Conservation (phyloP, 2,329 filamentous ascomycete genomes). For the Pestalotiopsis sp. region DNA sequence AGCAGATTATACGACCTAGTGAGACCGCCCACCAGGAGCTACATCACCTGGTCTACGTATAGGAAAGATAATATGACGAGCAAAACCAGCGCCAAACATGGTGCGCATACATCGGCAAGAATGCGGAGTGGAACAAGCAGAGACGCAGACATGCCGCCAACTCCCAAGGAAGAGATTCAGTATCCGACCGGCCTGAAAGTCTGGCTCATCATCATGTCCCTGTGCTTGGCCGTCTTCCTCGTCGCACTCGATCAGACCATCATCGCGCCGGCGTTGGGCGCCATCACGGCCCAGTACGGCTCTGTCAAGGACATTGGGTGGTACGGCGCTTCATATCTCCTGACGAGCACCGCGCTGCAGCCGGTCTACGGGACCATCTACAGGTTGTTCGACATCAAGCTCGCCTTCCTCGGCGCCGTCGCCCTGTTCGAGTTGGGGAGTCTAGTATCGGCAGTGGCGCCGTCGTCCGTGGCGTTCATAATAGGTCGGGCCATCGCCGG, state of each 20-base stretch:
- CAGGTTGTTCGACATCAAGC: conserved; percentile 37
- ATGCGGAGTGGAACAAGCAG: background rate
- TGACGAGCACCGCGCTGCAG: conserved; percentile 37
- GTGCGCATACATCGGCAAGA: background rate
- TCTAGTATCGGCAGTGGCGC: conserved; percentile 21
- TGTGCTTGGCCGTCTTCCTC: conserved; percentile 27
- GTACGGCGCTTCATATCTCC: conserved; percentile 44
- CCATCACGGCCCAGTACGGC: conserved; percentile 37
- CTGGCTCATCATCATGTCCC: conserved; percentile 22
- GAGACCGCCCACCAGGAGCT: too few species aligned
- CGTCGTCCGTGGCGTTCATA: conserved; percentile 29
- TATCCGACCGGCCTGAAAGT: conserved; percentile 6
- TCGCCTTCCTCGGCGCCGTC: conserved; percentile 35
- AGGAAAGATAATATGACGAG: background rate
- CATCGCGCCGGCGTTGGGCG: conserved; percentile 39
- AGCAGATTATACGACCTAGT: too few species aligned
- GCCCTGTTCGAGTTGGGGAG: conserved; percentile 31
- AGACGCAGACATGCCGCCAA: background rate
- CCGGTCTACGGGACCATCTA: conserved; percentile 36
- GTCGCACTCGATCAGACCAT: conserved; percentile 37
- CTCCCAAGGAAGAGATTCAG: background rate
- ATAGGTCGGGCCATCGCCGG: conserved; percentile 32
- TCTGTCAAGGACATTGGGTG: conserved; percentile 46
- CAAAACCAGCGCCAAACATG: background rate
- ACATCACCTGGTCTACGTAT: background rate